Evolutionary conservation across 1,284 basidiomycete genomes (phyloP), one percentile per base, ranked within the genome.

Genomic region (Vanrija humicola): DNA sequence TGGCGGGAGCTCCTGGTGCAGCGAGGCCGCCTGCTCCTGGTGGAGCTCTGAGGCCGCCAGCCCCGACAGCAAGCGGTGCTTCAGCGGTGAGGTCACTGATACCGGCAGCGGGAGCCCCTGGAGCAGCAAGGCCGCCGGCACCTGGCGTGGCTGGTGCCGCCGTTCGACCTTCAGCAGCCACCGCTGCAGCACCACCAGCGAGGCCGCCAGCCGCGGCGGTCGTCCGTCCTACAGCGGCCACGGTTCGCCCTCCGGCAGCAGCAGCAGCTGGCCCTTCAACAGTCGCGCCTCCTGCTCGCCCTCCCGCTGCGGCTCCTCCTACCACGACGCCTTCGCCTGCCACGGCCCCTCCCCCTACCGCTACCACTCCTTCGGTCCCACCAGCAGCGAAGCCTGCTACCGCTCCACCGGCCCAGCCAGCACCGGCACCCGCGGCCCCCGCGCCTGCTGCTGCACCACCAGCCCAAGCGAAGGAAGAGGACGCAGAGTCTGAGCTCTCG

Each of bases 401-500:
- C n/a, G 19, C 52, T 6, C 34, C 59, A 3, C 12, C 50, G 16
- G 34, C 39, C 19, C 23, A 21, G 12, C 43, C 40, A 15, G 16
- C 56, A 34, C 18, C 50, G 14, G 12, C 34, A 19, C 12, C 50
- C 48, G 23, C 46, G 9, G 19, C 52, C 43, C 14, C 25, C 12
- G 43, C 43, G 10, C 6, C 52, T 40, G 25, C 49, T 42, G 16
- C 50, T 34, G 28, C 52, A 42, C 25, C 51, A 12, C 6, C 42
- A 0, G 34, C 48, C 14, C 26, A 40, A 28, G 25, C 28, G 1
- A 10, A 38, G 8, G 39, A 19, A 6, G 40, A 48, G 19, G 48
- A 44, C 10, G 40, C 44, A 14, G 50, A 48, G 2, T 50, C 53
- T 6, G 53, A 54, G n/a, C 47, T 54, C 12, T 48, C 49, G 6